A percentile compares a stretch with the other conserved stretches of the same genome.
phyloP scores from a whole-genome alignment of 345 rosid species.

The Brassica cretica region DNA sequence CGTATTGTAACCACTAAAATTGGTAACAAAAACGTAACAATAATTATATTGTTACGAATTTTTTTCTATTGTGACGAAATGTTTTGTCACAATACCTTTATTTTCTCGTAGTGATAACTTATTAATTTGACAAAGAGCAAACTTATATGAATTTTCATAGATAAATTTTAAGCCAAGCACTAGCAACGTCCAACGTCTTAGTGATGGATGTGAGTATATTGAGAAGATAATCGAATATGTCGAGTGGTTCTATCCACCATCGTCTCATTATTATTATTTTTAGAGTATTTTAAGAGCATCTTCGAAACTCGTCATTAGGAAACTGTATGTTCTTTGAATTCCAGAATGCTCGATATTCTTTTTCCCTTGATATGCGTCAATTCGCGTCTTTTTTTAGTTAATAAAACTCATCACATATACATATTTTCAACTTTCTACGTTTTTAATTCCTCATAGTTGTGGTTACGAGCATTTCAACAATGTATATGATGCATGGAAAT shows the following conservation, averaged over 20 bases:
- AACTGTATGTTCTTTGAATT: slow-evolving; percentile 9
- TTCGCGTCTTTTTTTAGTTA: neutral
- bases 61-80: too few species aligned
- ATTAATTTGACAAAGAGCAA: too few species aligned
- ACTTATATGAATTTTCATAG: too few species aligned
- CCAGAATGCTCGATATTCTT: slow-evolving; percentile 13
- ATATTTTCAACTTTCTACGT: neutral
- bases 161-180: too few species aligned
- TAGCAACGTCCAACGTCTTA: neutral
- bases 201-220: slow-evolving; percentile 25
- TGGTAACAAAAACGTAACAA: too few species aligned
- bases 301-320: slow-evolving; percentile 4
- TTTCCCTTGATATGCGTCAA: neutral
- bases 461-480: neutral
- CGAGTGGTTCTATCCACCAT: slow-evolving; percentile 32
- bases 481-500: neutral
- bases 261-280: neutral
- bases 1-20: too few species aligned
- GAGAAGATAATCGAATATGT: slow-evolving; percentile 32
- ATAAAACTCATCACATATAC: neutral
- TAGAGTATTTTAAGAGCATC: slow-evolving; percentile 5
- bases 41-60: too few species aligned
- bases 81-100: too few species aligned
- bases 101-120: too few species aligned
- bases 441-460: neutral